Percentiles rank a stretch among this genome's conserved stretches.
Evolutionary conservation across 208 protist genomes (phyloP).

Genomic region (Trypanosoma cruzi): DNA sequence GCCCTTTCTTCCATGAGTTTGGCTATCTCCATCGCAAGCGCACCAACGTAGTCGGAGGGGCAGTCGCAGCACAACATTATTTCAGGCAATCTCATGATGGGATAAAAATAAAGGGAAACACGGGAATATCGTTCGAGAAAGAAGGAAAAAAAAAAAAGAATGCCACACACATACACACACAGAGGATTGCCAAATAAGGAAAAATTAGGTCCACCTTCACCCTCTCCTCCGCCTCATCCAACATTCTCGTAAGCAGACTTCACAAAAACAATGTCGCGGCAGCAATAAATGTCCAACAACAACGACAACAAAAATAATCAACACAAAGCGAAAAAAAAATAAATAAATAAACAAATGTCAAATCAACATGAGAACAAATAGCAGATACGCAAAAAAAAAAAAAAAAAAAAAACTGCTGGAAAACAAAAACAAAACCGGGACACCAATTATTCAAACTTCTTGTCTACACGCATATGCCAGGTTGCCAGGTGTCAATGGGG

Average conservation of each 20-base stretch:
- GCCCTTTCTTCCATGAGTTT: constrained; percentile 40
- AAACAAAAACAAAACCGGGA: constrained; percentile 1
- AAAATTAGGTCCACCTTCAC: not conserved
- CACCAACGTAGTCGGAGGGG: constrained; percentile 8
- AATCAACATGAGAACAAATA: no score
- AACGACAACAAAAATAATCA: no score
- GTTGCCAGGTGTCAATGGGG: not conserved
- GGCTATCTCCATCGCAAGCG: constrained; percentile 34
- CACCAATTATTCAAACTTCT: not conserved
- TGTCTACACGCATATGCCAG: not conserved
- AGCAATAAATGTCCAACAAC: no score
- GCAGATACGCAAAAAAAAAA: constrained; percentile 9
- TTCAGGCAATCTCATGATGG: not conserved
- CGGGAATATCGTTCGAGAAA: not conserved
- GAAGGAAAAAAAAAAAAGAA: constrained; percentile 3
- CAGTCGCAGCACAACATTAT: not conserved
- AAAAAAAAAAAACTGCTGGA: not conserved
- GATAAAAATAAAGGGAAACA: constrained; percentile 6
- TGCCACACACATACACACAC: not conserved
- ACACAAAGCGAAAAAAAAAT: no score
- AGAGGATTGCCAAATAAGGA: not conserved
- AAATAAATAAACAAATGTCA: no score
- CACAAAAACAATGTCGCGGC: no score
- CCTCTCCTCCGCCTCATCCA: not conserved
- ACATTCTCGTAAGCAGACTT: no score